Base-by-base conservation (phyloP, 2,329 filamentous ascomycete species). In the Neofusicoccum ribis region DNA sequence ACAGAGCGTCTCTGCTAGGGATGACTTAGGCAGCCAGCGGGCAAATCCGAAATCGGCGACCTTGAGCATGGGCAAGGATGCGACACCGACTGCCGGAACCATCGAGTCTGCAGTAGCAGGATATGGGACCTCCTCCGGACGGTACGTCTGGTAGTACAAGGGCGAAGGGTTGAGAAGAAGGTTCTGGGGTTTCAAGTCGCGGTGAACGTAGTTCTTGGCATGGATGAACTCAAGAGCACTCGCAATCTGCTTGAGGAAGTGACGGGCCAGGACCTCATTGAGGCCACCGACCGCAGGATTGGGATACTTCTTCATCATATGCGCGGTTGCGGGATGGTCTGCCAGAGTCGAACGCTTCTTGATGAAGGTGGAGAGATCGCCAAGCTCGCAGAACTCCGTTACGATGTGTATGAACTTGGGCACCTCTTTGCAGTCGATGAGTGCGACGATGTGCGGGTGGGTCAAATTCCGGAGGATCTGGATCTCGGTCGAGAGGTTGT, bases 21-120 rank as follows among this genome's bases (percentile, higher is more conserved):
- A 94, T 0, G 94, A 96, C 7, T 91, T 89, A 1, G 95, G 94
- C 56, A 99, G 82, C 64, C 96, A 92, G 64, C 95, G 89, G 64
- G 95, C 95, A 76, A 99, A 99, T n/a, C 95, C 95, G 74, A 99
- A 99, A 80, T 99, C 95, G 65, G 95, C 95, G 71, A 99, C 89
- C 81, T 99, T 99, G 67, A 99, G 86, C 90, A 98, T 96, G 4
- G 95, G 95, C 47, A 99, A 80, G 17, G 93, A 95, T 62, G 87
- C 84, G 36, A 99, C 82, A 7, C 95, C 95, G 31, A 89, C 89
- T 31, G 89, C 86, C 3, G 94, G 93, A 50, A 92, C 90, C 64
- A 95, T 83, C 0, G 92, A 93, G 74, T 93, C 88, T 49, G 90
- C 88, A 72, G 91, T 93, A 60, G 89, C 90, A 76, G 95, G 88